Evolutionary conservation across 2,329 filamentous ascomycete species (phyloP).

Genomic region (Fusarium oxysporum): DNA sequence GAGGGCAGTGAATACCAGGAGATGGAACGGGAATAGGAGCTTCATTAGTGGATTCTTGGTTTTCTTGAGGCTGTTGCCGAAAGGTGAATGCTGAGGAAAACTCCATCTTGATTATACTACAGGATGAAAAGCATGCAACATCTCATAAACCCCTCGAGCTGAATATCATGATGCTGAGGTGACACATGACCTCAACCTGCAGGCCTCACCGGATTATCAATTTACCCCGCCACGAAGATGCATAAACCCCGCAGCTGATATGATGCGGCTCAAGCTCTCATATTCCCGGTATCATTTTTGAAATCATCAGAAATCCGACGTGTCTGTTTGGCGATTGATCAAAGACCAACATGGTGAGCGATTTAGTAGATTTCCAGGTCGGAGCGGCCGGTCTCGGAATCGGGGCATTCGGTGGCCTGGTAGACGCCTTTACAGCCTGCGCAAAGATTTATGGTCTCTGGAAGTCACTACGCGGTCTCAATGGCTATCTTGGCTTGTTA

Average conservation of each 20-base stretch:
- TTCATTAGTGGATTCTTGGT: not conserved
- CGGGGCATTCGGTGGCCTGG: not conserved
- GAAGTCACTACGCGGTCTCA: not conserved
- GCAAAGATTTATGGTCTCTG: not conserved
- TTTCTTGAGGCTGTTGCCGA: not conserved
- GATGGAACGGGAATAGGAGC: not conserved
- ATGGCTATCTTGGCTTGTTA: not conserved
- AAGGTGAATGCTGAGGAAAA: constrained; percentile 1
- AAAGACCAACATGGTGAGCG: not conserved
- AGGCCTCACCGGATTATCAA: constrained; percentile 9
- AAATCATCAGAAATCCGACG: rapidly evolving
- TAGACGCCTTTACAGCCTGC: not conserved
- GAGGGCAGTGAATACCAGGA: not conserved
- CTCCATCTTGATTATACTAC: not conserved
- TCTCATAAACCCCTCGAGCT: not conserved
- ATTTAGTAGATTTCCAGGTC: not conserved
- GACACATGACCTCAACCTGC: constrained; percentile 6
- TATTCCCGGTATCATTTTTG: not conserved
- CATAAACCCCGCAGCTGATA: constrained; percentile 4
- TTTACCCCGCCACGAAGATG: not conserved
- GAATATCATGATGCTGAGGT: not conserved
- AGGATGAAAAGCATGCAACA: not conserved
- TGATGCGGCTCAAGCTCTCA: not conserved
- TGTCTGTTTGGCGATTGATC: not conserved
- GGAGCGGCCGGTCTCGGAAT: constrained; percentile 1